A percentile compares a stretch with the other conserved stretches of the same genome.
These are phyloP conservation scores for Bathelium albidoporum DNA, from an alignment of 495 filamentous ascomycete genomes.

Conservation along the genomic window DNA sequence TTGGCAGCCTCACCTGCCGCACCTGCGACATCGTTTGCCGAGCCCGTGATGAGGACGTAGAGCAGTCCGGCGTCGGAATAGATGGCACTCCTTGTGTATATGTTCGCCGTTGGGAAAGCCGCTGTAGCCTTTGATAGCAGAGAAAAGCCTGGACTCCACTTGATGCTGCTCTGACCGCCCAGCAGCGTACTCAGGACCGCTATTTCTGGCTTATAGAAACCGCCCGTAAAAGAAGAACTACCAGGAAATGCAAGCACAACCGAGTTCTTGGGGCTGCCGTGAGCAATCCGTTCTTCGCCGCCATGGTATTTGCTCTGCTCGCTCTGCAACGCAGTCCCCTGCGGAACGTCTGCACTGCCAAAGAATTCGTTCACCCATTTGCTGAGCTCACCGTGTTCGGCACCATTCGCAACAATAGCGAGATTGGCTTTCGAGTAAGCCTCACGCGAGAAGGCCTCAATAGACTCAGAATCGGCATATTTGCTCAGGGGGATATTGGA, in stretches of 20 bases:
- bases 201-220: slow-evolving; percentile 77
- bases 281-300: slow-evolving; percentile 83
- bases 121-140: slow-evolving; percentile 69
- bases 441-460: slow-evolving; percentile 59
- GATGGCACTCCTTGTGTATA: slow-evolving; percentile 61
- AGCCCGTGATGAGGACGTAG: slow-evolving; percentile 64
- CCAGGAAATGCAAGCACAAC: slow-evolving; percentile 88
- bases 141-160: slow-evolving; percentile 91
- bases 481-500: slow-evolving; percentile 57
- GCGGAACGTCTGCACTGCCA: slow-evolving; percentile 39
- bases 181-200: slow-evolving; percentile 82
- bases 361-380: slow-evolving; percentile 96
- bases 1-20: slow-evolving; percentile 58
- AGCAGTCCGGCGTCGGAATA: slow-evolving; percentile 96
- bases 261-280: slow-evolving; percentile 53
- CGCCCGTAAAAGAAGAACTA: slow-evolving; percentile 60
- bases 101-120: slow-evolving; percentile 51
- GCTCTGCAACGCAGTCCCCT: slow-evolving; percentile 30
- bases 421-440: slow-evolving; percentile 86
- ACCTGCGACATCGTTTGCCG: slow-evolving; percentile 54
- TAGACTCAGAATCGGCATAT: slow-evolving; percentile 62
- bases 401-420: slow-evolving; percentile 80
- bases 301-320: slow-evolving; percentile 74
- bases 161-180: slow-evolving; percentile 81
- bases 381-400: slow-evolving; percentile 58